Base-by-base conservation (phyloP, 2,329 filamentous ascomycete genomes). In the Chaetomiaceae sp. region DNA sequence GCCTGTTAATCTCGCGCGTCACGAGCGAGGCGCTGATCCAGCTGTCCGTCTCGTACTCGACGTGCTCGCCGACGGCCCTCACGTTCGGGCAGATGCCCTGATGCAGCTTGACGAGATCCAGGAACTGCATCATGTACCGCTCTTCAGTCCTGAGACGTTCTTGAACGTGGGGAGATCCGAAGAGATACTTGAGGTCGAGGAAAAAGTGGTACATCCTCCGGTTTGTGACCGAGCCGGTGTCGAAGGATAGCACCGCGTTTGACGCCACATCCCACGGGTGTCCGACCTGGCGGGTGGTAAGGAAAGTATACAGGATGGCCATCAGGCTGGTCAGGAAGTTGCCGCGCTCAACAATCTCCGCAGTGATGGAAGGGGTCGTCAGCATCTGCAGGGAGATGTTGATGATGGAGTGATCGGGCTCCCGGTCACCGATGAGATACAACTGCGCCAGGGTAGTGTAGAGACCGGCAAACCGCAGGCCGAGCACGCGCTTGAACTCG, bases 321-420 rank as follows among this genome's bases (percentile, higher is more conserved):
- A 97, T 86, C 32, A 98, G 75, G 56, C 88, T 95, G 8, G 89
- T 96, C 54, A 98, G 73, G 61, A 98, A 98, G 64, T 98, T 98
- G 22, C 90, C 91, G 37, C 89, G 80, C 59, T 95, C 87, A 8
- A 98, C 88, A 40, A 97, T 86, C 66, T 98, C 94, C 36, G 89
- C 86, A 0, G 91, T 97, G 55, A 98, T 97, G 0, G 91, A 95
- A 2, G 93, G 90, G 0, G 93, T 96, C 0, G 93, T 98, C 52
- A 98, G 73, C 80, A 98, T 94, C 62, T 98, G 93, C 24, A 97
- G 72, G 4, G 91, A 97, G 30, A 98, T 79, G 62, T 96, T 96
- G 72, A 98, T 95, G 61, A 98, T 97, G 10, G 91, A 97, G 65
- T 97, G 91, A 60, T 98, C 93, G 2, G 93, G 93, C 64, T 98